A percentile compares a stretch with the other conserved stretches of the same genome.
Conservation (phyloP, 2,329 filamentous ascomycete genomes). For the Escovopsis sp. region DNA sequence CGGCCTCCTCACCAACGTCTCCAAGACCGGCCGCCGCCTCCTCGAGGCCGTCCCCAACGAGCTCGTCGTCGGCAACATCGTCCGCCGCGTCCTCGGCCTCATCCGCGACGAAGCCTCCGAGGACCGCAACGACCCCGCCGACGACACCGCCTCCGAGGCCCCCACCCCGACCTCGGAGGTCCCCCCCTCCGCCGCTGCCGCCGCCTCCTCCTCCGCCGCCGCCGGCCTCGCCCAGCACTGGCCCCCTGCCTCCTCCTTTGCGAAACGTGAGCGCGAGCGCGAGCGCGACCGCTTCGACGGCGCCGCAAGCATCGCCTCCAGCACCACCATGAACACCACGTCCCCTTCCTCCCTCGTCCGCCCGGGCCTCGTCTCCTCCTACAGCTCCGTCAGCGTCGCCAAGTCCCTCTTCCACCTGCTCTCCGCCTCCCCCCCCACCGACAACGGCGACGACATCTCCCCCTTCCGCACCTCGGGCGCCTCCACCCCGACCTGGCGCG, state of each 20-base stretch:
- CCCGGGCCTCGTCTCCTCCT: conserved; percentile 45
- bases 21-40: conserved; percentile 61
- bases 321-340: too few species aligned
- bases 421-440: conserved; percentile 47
- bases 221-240: conserved; percentile 15
- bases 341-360: conserved; percentile 23
- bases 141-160: conserved; percentile 42
- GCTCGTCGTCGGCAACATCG: conserved; percentile 87
- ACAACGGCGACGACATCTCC: conserved; percentile 23
- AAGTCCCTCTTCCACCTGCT: conserved; percentile 84
- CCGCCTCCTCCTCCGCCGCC: too few species aligned
- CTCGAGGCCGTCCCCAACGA: conserved; percentile 77
- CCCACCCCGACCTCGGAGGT: conserved; percentile 26
- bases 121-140: conserved; percentile 48
- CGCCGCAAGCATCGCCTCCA: conserved; percentile 14
- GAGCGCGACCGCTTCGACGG: conserved; percentile 4
- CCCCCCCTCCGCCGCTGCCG: conserved; percentile 10
- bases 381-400: conserved; percentile 48
- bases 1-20: conserved; percentile 65
- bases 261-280: conserved; percentile 17
- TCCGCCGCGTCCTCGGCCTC: conserved; percentile 74
- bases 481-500: conserved; percentile 30
- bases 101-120: conserved; percentile 85
- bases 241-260: conserved; percentile 15
- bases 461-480: conserved; percentile 32